These are phyloP conservation scores for Trichophyton simii DNA, from an alignment of 2,329 filamentous ascomycete genomes.

Conservation along the genomic window DNA sequence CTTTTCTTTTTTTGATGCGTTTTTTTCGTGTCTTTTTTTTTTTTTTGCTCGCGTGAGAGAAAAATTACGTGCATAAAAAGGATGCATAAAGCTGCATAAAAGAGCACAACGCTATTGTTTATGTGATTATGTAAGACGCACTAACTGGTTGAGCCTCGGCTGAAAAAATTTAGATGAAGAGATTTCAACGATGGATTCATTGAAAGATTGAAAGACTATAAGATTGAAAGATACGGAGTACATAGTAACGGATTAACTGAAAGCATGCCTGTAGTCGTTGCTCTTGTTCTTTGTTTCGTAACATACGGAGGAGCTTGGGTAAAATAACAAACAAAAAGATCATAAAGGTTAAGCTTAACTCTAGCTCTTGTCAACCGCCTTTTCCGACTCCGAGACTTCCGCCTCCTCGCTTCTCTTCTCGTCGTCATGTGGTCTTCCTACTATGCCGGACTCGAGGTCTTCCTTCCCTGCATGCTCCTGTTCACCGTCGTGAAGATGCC, in stretches of 20 bases:
- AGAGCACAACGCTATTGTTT: not conserved
- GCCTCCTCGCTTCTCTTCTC: not conserved
- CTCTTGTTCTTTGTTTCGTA: too few species aligned
- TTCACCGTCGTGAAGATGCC: conserved; percentile 13
- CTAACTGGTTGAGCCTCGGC: not conserved
- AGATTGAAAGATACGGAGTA: too few species aligned
- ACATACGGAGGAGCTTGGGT: too few species aligned
- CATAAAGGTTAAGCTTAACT: not conserved
- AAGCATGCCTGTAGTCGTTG: too few species aligned
- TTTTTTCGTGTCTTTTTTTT: not conserved
- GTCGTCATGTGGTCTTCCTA: not conserved
- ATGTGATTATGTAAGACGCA: not conserved
- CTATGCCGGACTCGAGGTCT: not conserved
- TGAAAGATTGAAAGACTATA: too few species aligned
- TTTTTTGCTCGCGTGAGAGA: not conserved
- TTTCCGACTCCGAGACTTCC: not conserved
- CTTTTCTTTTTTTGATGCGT: too few species aligned
- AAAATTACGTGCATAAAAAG: too few species aligned
- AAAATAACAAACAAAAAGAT: too few species aligned
- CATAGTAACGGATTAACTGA: too few species aligned
- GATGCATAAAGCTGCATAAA: not conserved
- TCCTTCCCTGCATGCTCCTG: not conserved
- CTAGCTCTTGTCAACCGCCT: not conserved
- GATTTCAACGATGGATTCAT: too few species aligned
- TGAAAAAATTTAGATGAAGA: too few species aligned